phyloP scores from a whole-genome alignment of 305 asterid genomes.

The Withania somnifera region DNA sequence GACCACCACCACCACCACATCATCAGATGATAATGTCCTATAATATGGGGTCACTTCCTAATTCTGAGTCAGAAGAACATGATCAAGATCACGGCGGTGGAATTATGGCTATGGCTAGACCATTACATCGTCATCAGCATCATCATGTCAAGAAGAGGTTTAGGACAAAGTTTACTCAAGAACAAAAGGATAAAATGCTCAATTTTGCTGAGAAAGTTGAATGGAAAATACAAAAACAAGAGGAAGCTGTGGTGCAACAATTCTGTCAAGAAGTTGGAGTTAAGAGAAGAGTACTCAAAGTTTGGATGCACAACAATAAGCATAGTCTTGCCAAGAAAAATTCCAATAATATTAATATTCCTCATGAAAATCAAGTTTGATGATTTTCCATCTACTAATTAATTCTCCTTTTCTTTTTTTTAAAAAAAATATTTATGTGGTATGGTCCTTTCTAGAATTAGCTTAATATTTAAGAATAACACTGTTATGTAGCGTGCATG shows the following conservation, averaged over 20 bases:
- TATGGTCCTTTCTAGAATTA: not conserved
- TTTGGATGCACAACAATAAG: slow-evolving; percentile 35
- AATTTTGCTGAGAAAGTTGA: slow-evolving; percentile 29
- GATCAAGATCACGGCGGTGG: slow-evolving; percentile 7
- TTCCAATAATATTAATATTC: slow-evolving; percentile 1
- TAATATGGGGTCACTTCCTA: slow-evolving; percentile 11
- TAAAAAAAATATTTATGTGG: no score
- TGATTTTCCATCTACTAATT: no score
- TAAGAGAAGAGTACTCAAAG: slow-evolving; percentile 26
- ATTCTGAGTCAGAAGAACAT: slow-evolving; percentile 19
- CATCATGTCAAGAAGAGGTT: slow-evolving; percentile 18
- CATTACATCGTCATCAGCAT: not conserved
- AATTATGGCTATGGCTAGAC: slow-evolving; percentile 4
- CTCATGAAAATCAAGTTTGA: slow-evolving; percentile 12
- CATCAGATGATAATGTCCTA: slow-evolving; percentile 20
- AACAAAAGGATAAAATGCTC: slow-evolving; percentile 30
- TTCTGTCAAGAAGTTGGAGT: slow-evolving; percentile 29
- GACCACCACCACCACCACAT: slow-evolving; percentile 7
- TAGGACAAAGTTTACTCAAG: slow-evolving; percentile 26
- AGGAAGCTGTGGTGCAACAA: slow-evolving; percentile 20
- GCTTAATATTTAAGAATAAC: not conserved
- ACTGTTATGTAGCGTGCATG: not conserved
- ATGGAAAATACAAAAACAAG: slow-evolving; percentile 30
- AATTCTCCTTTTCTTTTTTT: not conserved
- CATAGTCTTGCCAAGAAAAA: slow-evolving; percentile 22